Evolutionary conservation across 2,329 filamentous ascomycete genomes (phyloP).

Genomic region (Talaromyces amestolkiae): DNA sequence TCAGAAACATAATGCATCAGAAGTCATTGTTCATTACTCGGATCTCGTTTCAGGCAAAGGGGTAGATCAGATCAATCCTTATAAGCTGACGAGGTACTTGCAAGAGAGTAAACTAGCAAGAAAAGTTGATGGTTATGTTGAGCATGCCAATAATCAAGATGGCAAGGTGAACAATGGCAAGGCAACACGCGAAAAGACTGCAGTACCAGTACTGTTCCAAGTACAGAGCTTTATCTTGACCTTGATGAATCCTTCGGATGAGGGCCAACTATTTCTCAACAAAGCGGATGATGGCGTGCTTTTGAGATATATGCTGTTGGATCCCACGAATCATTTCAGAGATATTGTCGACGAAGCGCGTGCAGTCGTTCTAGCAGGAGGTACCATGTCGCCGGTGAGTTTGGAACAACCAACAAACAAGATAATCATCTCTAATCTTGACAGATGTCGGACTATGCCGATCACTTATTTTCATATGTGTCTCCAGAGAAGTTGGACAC

Average conservation of each 20-base stretch:
- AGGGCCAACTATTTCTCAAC: conserved; percentile 60
- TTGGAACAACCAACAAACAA: not conserved
- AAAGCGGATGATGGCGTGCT: conserved; percentile 52
- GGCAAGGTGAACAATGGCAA: not conserved
- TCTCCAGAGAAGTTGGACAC: conserved; percentile 64
- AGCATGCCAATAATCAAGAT: conserved; percentile 50
- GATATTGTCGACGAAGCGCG: conserved; percentile 80
- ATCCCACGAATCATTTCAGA: conserved; percentile 86
- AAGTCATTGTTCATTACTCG: conserved; percentile 68
- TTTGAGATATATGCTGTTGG: conserved; percentile 82
- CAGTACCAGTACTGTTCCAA: conserved; percentile 59
- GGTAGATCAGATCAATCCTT: conserved; percentile 92
- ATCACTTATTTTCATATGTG: conserved; percentile 80
- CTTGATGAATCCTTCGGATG: conserved; percentile 77
- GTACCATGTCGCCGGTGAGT: conserved; percentile 85
- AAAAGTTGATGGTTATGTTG: conserved; percentile 87
- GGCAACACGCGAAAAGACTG: conserved; percentile 27
- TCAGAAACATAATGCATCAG: conserved; percentile 44
- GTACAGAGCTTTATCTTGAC: conserved; percentile 70
- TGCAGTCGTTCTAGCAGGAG: conserved; percentile 86
- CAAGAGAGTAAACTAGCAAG: conserved; percentile 89
- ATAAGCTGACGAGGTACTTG: conserved; percentile 81
- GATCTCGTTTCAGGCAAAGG: conserved; percentile 77
- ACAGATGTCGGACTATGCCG: conserved; percentile 78
- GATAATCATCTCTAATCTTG: conserved; percentile 5